phyloP scores from a whole-genome alignment of 78 protist genomes.

The Dictyostelium brefeldianum region DNA sequence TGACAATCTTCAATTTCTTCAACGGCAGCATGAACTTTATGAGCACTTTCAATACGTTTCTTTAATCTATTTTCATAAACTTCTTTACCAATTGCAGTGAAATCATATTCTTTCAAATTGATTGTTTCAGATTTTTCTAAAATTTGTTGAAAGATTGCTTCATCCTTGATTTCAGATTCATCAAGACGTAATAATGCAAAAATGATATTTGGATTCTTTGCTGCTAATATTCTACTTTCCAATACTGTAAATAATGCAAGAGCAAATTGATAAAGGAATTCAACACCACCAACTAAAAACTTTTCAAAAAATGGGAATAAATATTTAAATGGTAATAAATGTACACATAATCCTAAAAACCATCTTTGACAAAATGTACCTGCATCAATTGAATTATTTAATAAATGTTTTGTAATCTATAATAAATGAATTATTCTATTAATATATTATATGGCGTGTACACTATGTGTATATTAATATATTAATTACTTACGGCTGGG shows the following conservation, averaged over 20 bases:
- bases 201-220: constrained; percentile 12
- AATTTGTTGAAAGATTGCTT: background rate
- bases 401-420: constrained; percentile 37
- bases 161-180: background rate
- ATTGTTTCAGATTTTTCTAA: background rate
- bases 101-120: constrained; percentile 3
- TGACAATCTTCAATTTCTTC: constrained; percentile 58
- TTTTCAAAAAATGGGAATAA: constrained; percentile 32
- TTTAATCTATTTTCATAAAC: constrained; percentile 12
- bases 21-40: constrained; percentile 1
- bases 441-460: background rate
- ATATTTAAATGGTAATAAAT: constrained; percentile 55
- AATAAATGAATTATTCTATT: background rate
- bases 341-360: constrained; percentile 65
- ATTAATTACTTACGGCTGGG: constrained; percentile 2
- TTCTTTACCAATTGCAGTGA: constrained; percentile 13
- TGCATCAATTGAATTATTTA: constrained; percentile 27
- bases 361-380: constrained; percentile 63
- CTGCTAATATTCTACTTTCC: background rate
- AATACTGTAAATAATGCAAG: constrained; percentile 12
- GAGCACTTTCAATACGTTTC: constrained; percentile 32
- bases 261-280: constrained; percentile 22
- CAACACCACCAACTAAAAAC: constrained; percentile 47
- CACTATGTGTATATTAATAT: background rate
- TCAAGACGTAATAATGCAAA: constrained; percentile 17